These are phyloP conservation scores for Cicer yamashitae DNA, from an alignment of 306 rosid genomes.

Conservation along the genomic window DNA sequence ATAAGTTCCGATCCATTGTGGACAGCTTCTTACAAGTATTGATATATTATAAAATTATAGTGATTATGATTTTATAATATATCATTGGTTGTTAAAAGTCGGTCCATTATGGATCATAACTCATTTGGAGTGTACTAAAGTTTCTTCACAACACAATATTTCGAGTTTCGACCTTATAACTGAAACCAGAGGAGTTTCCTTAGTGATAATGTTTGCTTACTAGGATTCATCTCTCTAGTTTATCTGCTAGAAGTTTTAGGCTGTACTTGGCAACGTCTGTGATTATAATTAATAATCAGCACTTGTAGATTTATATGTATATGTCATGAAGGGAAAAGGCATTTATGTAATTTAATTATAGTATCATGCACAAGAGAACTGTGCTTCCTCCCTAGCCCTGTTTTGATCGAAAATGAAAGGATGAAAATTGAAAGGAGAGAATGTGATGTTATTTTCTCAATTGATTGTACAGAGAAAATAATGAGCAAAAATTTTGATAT, in stretches of 20 bases:
- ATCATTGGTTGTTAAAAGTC: constrained; percentile 2
- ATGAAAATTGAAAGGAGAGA: neutral
- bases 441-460: neutral
- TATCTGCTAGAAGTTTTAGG: constrained; percentile 31
- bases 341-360: neutral
- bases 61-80: neutral
- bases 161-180: constrained; percentile 41
- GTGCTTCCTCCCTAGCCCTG: neutral
- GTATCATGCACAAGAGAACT: neutral
- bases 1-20: neutral
- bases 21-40: neutral
- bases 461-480: neutral
- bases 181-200: constrained; percentile 23
- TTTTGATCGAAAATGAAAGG: neutral
- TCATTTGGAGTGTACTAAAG: neutral
- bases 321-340: neutral
- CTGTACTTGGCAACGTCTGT: constrained; percentile 10
- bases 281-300: constrained; percentile 17
- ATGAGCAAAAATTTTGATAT: neutral
- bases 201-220: constrained; percentile 14
- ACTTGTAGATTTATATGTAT: constrained; percentile 47
- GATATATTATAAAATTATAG: neutral
- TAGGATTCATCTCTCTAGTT: constrained; percentile 4
- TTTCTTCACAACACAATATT: neutral
- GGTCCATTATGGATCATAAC: neutral